A percentile compares a stretch with the other conserved stretches of the same genome.
These are phyloP conservation scores for Cubamyces lactineus DNA, from an alignment of 768 basidiomycete genomes.

Conservation along the genomic window DNA sequence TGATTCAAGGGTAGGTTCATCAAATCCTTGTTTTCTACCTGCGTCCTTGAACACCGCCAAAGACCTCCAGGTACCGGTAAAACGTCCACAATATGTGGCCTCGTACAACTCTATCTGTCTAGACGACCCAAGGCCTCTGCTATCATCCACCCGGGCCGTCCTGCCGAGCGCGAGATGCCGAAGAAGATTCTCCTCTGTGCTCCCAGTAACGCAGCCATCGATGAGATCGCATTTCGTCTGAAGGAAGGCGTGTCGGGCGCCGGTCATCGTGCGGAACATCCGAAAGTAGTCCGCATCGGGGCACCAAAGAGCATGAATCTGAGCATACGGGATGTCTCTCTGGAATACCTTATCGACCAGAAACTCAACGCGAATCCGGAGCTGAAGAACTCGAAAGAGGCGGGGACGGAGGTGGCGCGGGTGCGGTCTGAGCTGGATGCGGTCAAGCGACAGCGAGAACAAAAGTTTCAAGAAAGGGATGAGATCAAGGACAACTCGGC, in stretches of 20 bases:
- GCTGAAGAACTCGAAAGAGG: constrained; percentile 49
- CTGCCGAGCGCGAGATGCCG: constrained; percentile 48
- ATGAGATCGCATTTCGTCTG: constrained; percentile 89
- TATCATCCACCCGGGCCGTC: constrained; percentile 52
- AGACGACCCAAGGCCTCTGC: constrained; percentile 54
- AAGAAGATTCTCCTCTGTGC: constrained; percentile 91
- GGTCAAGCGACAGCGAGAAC: constrained; percentile 59
- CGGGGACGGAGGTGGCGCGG: constrained; percentile 56
- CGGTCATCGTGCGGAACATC: constrained; percentile 53
- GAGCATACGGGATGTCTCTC: constrained; percentile 81
- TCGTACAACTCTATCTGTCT: constrained; percentile 83
- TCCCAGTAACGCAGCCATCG: constrained; percentile 97
- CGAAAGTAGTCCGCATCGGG: constrained; percentile 92
- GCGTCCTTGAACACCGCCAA: constrained; percentile 1
- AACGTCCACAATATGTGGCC: constrained; percentile 94
- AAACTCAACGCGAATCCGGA: constrained; percentile 55
- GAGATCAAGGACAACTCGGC: constrained; percentile 59
- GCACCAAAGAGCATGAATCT: constrained; percentile 72
- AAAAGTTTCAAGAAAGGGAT: constrained; percentile 65
- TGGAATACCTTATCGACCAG: constrained; percentile 85
- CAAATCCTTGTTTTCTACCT: background rate
- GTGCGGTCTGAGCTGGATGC: constrained; percentile 71
- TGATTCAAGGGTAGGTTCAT: constrained; percentile 86
- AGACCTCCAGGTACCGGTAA: constrained; percentile 99
- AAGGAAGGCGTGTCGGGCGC: constrained; percentile 73